phyloP scores from a whole-genome alignment of 768 basidiomycete species.

The Lepiota subincarnata region DNA sequence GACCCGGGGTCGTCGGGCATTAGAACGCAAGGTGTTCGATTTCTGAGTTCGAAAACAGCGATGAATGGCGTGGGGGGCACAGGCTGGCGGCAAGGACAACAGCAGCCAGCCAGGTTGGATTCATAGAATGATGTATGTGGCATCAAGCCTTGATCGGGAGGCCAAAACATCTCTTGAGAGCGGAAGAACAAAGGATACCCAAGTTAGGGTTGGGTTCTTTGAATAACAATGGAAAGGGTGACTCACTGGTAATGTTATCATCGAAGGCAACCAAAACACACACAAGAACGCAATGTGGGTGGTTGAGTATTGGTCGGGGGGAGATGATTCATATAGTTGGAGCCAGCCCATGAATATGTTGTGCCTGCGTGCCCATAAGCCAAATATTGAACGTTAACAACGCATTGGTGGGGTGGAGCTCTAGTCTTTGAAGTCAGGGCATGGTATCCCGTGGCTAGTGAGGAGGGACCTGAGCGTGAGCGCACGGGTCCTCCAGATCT shows the following conservation, averaged over 20 bases:
- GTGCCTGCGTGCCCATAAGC: background rate
- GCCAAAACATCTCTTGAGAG: slow-evolving; percentile 1
- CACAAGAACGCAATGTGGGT: slow-evolving; percentile 9
- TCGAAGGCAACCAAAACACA: slow-evolving; percentile 1
- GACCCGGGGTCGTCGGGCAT: slow-evolving; percentile 2
- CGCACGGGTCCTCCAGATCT: slow-evolving; percentile 60
- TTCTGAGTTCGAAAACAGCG: no score
- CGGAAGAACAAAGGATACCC: background rate
- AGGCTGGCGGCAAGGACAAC: background rate
- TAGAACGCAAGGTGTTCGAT: background rate
- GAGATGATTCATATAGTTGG: slow-evolving; percentile 2
- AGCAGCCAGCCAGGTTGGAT: slow-evolving; percentile 3
- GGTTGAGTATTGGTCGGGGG: background rate
- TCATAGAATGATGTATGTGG: background rate
- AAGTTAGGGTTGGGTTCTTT: background rate
- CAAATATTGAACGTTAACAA: background rate
- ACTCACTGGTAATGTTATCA: slow-evolving; percentile 7
- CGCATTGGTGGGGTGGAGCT: background rate
- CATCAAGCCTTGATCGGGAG: slow-evolving; percentile 2
- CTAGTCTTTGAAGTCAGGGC: slow-evolving; percentile 43
- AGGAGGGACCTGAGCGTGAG: slow-evolving; percentile 48
- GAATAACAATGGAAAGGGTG: background rate
- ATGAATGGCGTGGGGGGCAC: background rate
- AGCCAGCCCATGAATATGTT: slow-evolving; percentile 9
- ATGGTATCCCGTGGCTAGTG: slow-evolving; percentile 51